Evolutionary conservation across 768 basidiomycete species (phyloP).

Genomic region (Hemileccinum rubropunctum): DNA sequence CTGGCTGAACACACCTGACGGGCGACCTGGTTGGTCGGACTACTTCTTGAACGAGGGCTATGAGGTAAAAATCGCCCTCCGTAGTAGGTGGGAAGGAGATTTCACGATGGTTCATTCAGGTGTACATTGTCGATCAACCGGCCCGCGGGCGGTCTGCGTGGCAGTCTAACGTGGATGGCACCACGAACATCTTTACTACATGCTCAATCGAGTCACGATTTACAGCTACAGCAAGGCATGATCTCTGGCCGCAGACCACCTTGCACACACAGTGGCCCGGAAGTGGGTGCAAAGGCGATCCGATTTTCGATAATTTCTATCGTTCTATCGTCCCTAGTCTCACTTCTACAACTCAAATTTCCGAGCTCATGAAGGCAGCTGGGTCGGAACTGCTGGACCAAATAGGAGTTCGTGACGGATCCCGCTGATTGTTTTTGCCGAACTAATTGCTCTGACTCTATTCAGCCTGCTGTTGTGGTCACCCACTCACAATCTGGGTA

Average conservation of each 20-base stretch:
- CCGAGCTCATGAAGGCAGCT: constrained; percentile 40
- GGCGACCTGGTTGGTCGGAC: constrained; percentile 55
- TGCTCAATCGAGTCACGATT: constrained; percentile 39
- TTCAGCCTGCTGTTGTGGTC: constrained; percentile 44
- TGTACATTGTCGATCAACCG: constrained; percentile 48
- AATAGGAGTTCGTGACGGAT: constrained; percentile 41
- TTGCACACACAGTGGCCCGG: constrained; percentile 55
- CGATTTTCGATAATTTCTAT: constrained; percentile 45
- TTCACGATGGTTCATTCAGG: constrained; percentile 16
- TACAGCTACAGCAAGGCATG: constrained; percentile 39
- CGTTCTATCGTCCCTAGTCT: constrained; percentile 42
- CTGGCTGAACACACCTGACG: constrained; percentile 54
- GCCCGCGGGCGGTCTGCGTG: constrained; percentile 45
- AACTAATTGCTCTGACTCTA: constrained; percentile 2
- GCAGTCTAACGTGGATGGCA: constrained; percentile 39
- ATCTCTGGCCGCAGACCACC: constrained; percentile 45
- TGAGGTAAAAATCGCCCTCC: constrained; percentile 34
- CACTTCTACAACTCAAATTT: constrained; percentile 33
- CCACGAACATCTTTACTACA: constrained; percentile 29
- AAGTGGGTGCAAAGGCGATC: constrained; percentile 45
- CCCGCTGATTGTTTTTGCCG: not conserved
- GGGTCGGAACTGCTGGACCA: constrained; percentile 43
- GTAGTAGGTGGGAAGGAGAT: not conserved
- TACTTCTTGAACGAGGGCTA: constrained; percentile 50
- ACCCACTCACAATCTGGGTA: constrained; percentile 52